phyloP scores from a whole-genome alignment of 176 grass and related monocot species.

The Puya raimondii region DNA sequence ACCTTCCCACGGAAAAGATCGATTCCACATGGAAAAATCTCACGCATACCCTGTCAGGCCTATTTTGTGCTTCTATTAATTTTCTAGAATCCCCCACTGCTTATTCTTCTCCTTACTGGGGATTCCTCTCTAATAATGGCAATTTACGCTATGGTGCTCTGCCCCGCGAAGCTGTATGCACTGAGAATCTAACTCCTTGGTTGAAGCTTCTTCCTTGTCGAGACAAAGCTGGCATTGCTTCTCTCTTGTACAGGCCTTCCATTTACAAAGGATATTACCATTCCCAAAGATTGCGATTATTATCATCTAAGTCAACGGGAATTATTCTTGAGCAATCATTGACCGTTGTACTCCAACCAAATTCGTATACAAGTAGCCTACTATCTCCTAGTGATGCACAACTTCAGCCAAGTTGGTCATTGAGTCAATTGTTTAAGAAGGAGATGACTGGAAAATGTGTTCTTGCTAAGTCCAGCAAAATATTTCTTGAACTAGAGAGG shows the following conservation, averaged over 20 bases:
- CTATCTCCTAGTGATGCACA: conserved; percentile 29
- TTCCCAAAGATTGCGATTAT: conserved; percentile 81
- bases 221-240: conserved; percentile 85
- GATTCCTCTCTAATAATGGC: conserved; percentile 50
- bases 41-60: conserved; percentile 79
- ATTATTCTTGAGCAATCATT: conserved; percentile 82
- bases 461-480: conserved; percentile 64
- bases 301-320: conserved; percentile 34
- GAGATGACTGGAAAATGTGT: conserved; percentile 61
- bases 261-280: conserved; percentile 95
- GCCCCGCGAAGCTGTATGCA: conserved; percentile 91
- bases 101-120: conserved; percentile 70
- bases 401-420: conserved; percentile 72
- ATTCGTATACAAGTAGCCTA: conserved; percentile 17
- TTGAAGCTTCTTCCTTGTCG: conserved; percentile 93
- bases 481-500: conserved; percentile 74
- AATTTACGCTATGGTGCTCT: conserved; percentile 79
- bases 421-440: conserved; percentile 69
- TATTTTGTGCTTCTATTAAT: conserved; percentile 95
- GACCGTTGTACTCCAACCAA: conserved; percentile 65
- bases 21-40: conserved; percentile 91
- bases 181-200: conserved; percentile 96
- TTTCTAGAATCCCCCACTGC: conserved; percentile 83
- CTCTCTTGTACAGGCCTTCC: conserved; percentile 80
- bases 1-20: conserved; percentile 49